Conservation (phyloP, 108 stramenopile genomes). For the Pelagomonas calceolata region DNA sequence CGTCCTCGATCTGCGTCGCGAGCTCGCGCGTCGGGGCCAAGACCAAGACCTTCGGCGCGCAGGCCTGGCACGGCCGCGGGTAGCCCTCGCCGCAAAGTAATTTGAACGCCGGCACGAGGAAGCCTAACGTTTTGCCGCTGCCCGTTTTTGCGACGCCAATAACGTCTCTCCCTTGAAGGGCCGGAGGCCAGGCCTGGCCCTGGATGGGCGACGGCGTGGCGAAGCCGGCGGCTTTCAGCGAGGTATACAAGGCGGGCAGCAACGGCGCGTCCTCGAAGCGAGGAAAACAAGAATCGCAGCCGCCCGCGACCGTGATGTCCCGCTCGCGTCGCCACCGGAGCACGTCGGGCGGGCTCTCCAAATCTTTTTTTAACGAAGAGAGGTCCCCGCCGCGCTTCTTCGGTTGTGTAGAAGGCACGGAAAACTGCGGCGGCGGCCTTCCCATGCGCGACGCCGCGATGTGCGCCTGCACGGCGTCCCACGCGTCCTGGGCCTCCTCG, state of each 20-base stretch:
- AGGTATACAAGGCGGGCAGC: conserved; percentile 41
- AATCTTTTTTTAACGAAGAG: background rate
- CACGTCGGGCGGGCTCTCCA: background rate
- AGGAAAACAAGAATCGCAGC: conserved; percentile 29
- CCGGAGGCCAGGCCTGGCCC: conserved; percentile 84
- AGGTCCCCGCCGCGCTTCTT: background rate
- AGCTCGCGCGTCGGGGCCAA: conserved; percentile 97
- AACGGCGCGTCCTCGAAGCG: conserved; percentile 65
- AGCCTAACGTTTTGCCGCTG: conserved; percentile 86
- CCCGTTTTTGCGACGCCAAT: conserved; percentile 98
- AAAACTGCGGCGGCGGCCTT: too few relatives aligned
- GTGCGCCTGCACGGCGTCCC: too few relatives aligned
- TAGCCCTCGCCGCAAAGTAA: conserved; percentile 38
- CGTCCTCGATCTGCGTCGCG: conserved; percentile 90
- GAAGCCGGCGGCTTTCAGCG: conserved; percentile 67
- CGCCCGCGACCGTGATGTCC: conserved; percentile 53
- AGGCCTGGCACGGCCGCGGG: conserved; percentile 18
- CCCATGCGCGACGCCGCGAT: too few relatives aligned
- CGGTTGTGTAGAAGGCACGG: too few relatives aligned
- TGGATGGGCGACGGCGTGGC: conserved; percentile 67
- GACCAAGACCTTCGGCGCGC: conserved; percentile 58
- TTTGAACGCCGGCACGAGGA: conserved; percentile 84
- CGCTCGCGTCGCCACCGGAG: conserved; percentile 55
- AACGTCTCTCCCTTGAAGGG: conserved; percentile 70
- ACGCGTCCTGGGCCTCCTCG: too few relatives aligned